Evolutionary conservation across 257 asterid genomes (phyloP).

Genomic region (Henckelia pumila): DNA sequence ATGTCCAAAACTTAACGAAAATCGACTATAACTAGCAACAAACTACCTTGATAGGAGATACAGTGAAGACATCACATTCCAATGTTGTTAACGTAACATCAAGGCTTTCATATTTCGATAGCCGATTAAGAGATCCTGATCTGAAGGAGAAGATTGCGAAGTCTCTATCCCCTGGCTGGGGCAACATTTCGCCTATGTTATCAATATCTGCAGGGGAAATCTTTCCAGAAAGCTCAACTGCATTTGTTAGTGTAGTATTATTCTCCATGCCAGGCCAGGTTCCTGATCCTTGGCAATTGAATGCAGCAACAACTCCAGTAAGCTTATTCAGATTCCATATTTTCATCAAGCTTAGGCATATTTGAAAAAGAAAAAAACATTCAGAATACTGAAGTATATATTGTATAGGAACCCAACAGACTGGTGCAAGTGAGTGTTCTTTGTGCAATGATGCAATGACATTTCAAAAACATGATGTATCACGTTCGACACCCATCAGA

Average conservation of each 20-base stretch:
- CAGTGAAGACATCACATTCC: constrained; percentile 53
- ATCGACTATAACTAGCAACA: not conserved
- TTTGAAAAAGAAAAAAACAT: not conserved
- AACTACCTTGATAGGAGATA: constrained; percentile 52
- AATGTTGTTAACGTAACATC: constrained; percentile 36
- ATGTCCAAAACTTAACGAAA: not conserved
- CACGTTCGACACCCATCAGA: not conserved
- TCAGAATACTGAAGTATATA: not conserved
- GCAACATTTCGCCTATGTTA: constrained; percentile 35
- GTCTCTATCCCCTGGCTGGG: constrained; percentile 36
- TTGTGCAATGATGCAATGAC: not conserved
- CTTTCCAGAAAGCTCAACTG: constrained; percentile 34
- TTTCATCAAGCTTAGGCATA: constrained; percentile 45
- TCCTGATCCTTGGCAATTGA: constrained; percentile 66
- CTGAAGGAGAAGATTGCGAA: constrained; percentile 52
- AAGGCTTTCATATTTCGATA: constrained; percentile 35
- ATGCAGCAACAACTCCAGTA: constrained; percentile 51
- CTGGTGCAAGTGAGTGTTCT: not conserved
- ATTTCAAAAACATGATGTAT: not conserved
- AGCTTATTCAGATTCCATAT: constrained; percentile 54
- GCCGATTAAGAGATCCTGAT: constrained; percentile 36
- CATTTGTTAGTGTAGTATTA: constrained; percentile 6
- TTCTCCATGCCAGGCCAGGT: constrained; percentile 47
- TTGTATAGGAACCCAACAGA: not conserved
- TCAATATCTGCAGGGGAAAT: constrained; percentile 51